These are phyloP conservation scores for Salix caprea DNA, from an alignment of 345 rosid species.

Conservation along the genomic window DNA sequence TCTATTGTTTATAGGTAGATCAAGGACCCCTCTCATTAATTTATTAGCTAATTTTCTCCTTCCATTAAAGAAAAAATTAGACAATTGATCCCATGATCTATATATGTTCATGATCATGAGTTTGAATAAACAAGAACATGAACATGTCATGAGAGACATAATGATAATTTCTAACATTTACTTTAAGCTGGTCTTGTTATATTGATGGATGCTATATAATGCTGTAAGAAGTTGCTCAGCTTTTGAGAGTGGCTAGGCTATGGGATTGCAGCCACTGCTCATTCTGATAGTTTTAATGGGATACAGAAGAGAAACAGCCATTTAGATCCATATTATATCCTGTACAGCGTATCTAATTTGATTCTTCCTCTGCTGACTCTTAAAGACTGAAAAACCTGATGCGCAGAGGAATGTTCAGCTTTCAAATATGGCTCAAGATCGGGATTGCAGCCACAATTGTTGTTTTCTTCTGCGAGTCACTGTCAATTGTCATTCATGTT, in stretches of 20 bases:
- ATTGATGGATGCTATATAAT: neutral
- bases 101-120: too few species aligned
- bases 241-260: constrained; percentile 4
- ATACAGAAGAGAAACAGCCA: neutral
- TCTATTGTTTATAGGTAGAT: too few species aligned
- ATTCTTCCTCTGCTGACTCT: neutral
- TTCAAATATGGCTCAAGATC: neutral
- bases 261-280: constrained; percentile 22
- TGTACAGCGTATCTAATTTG: neutral
- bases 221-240: constrained; percentile 16
- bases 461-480: neutral
- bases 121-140: too few species aligned
- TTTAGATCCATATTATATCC: neutral
- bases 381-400: neutral
- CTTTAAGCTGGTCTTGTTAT: neutral
- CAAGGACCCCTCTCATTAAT: too few species aligned
- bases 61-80: too few species aligned
- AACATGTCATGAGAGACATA: too few species aligned
- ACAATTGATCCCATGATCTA: too few species aligned
- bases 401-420: constrained; percentile 5
- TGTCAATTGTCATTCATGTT: neutral
- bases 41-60: too few species aligned
- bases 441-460: constrained; percentile 8
- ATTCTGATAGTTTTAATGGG: neutral
- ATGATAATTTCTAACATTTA: too few species aligned